Evolutionary conservation across 2,329 filamentous ascomycete species (phyloP), one percentile per base, ranked within the genome.

Genomic region (Neurospora sp.): DNA sequence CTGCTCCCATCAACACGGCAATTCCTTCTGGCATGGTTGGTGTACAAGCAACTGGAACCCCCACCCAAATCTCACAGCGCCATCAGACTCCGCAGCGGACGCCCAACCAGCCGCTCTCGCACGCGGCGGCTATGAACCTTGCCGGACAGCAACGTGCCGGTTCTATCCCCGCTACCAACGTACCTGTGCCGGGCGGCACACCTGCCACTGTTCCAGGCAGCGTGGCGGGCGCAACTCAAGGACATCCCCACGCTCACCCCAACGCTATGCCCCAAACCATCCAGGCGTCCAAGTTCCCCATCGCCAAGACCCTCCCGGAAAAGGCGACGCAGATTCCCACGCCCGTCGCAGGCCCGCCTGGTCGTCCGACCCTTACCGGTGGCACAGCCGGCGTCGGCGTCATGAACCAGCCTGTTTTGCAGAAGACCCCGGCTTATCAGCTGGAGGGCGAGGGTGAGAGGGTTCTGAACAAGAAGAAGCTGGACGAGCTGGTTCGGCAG

Each of bases 391-490:
- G 91, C 68, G 52, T 62, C 13, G 93, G 93, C 68, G 90, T 96
- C 67, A 92, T 97, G 86, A 90, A 90, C 68, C 93, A 97, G 77
- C 94, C 96, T 0, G 92, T 93, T 2, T 87, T 98, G 72, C 84
- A 90, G 69, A 94, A 93, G 77, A 88, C 93, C 66, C 93, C 93
- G 0, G 89, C 90, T 0, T 97, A 93, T 79, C 92, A 93, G 70
- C 89, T 97, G 71, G 95, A 98, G 78, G 92, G 93, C 38, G 94
- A 97, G 78, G 93, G 93, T 36, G 93, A 97, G 76, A 90, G 94
- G 62, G 91, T 99, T 1, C 84, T 99, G n/a, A 96, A 91, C 82
- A 97, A 97, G 87, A 96, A 97, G 83, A 98, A 97, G 82, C 86
- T 99, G 52, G 94, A 99, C 77, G 95, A 97, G 78, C 86, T 99